These are phyloP conservation scores for Lactifluus piperatus DNA, from an alignment of 768 basidiomycete species.

Conservation along the genomic window DNA sequence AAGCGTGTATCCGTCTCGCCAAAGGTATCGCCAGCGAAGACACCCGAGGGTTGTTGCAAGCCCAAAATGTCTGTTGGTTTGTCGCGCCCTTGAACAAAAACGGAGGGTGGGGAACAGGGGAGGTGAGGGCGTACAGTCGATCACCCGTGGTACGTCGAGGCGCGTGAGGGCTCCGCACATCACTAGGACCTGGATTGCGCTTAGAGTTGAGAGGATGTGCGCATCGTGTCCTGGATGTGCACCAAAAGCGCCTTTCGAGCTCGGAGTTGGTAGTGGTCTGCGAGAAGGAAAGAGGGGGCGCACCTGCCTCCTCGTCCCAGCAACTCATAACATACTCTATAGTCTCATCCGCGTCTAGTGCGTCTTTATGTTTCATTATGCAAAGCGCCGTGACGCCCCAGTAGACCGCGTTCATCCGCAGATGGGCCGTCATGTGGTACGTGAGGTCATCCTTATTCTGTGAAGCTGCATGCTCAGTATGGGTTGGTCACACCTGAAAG, in stretches of 20 bases:
- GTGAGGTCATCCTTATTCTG: slow-evolving; percentile 76
- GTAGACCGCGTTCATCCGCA: slow-evolving; percentile 92
- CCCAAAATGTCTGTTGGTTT: not conserved
- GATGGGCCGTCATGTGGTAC: slow-evolving; percentile 87
- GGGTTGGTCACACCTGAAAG: not conserved
- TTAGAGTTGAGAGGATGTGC: slow-evolving; percentile 77
- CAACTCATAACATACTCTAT: slow-evolving; percentile 88
- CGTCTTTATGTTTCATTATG: slow-evolving; percentile 70
- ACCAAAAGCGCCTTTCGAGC: slow-evolving; percentile 69
- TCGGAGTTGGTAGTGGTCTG: not conserved
- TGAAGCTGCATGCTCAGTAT: not conserved
- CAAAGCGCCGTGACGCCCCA: slow-evolving; percentile 91
- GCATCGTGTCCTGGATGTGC: slow-evolving; percentile 92
- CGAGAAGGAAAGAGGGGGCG: slow-evolving; percentile 7
- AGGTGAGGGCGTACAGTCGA: slow-evolving; percentile 51
- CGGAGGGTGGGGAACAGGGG: not conserved
- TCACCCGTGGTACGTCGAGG: slow-evolving; percentile 60
- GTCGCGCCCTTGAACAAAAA: not conserved
- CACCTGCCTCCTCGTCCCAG: slow-evolving; percentile 88
- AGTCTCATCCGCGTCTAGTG: slow-evolving; percentile 75
- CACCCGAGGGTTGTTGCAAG: slow-evolving; percentile 77
- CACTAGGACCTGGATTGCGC: slow-evolving; percentile 85
- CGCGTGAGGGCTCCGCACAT: slow-evolving; percentile 76
- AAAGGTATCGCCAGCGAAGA: slow-evolving; percentile 83
- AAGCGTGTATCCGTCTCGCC: slow-evolving; percentile 95